These are phyloP conservation scores for Claviceps sp. DNA, from an alignment of 2,329 filamentous ascomycete genomes.

Conservation along the genomic window DNA sequence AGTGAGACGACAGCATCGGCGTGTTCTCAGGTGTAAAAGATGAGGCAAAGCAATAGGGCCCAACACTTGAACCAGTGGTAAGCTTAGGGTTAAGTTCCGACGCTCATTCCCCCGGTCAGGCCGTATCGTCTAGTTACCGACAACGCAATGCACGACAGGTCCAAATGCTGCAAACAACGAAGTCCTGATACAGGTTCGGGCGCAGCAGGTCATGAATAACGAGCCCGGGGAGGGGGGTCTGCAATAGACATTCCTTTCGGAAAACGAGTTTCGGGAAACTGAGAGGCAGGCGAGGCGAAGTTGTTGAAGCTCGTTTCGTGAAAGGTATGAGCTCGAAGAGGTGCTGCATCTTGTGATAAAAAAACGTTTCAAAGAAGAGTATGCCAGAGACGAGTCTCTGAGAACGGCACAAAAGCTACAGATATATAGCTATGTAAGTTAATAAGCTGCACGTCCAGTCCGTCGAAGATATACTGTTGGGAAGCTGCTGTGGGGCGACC, in stretches of 20 bases:
- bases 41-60: constrained; percentile 54
- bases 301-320: constrained; percentile 5
- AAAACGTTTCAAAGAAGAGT: not conserved
- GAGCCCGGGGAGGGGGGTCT: constrained; percentile 26
- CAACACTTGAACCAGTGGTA: constrained; percentile 60
- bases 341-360: constrained; percentile 18
- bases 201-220: constrained; percentile 38
- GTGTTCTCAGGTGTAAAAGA: constrained; percentile 43
- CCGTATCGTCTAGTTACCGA: constrained; percentile 27
- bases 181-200: constrained; percentile 48
- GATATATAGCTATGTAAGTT: not conserved
- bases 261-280: constrained; percentile 68
- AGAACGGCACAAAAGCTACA: not conserved
- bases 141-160: constrained; percentile 24
- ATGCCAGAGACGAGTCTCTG: not conserved
- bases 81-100: constrained; percentile 98
- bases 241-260: constrained; percentile 49
- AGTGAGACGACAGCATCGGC: constrained; percentile 27
- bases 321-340: constrained; percentile 29
- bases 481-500: not conserved
- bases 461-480: too few species aligned
- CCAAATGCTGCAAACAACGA: constrained; percentile 34
- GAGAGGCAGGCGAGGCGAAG: constrained; percentile 62
- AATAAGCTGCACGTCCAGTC: too few species aligned
- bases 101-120: constrained; percentile 42